phyloP scores from a whole-genome alignment of 2,329 filamentous ascomycete species.

The Trichoderma endophyticum region DNA sequence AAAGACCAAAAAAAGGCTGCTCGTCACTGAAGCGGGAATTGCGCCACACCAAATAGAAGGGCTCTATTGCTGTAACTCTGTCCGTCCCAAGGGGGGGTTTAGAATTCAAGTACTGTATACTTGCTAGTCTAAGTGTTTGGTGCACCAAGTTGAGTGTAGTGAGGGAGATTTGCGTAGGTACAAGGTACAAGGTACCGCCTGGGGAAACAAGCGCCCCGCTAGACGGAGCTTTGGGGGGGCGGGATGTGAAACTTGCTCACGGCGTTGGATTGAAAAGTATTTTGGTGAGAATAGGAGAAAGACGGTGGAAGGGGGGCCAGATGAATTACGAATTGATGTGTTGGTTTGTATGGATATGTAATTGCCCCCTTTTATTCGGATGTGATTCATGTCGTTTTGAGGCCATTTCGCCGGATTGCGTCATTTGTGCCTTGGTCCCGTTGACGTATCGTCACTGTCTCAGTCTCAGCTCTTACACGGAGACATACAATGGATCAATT shows the following conservation, averaged over 20 bases:
- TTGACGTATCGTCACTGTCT: neutral
- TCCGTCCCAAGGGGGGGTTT: neutral
- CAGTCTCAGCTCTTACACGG: neutral
- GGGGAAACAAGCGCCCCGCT: neutral
- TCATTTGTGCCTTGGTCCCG: neutral
- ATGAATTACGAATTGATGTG: neutral
- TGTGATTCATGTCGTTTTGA: neutral
- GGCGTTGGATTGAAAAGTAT: neutral
- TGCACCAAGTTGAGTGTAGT: too few relatives aligned
- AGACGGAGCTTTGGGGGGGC: neutral
- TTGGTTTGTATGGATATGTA: neutral
- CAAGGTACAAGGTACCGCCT: neutral
- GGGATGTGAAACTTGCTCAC: slow-evolving; percentile 13
- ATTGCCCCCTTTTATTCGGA: neutral
- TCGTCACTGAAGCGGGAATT: slow-evolving; percentile 10
- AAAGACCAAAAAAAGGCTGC: neutral
- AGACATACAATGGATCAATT: neutral
- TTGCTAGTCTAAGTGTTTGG: neutral
- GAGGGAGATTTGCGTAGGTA: neutral
- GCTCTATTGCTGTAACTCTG: neutral
- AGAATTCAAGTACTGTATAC: neutral
- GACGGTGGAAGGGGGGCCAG: neutral
- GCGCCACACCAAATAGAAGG: slow-evolving; percentile 2
- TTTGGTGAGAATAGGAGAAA: neutral
- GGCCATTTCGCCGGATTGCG: neutral